Evolutionary conservation across 2,329 filamentous ascomycete species (phyloP).

Genomic region (Penicillium griseofulvum): DNA sequence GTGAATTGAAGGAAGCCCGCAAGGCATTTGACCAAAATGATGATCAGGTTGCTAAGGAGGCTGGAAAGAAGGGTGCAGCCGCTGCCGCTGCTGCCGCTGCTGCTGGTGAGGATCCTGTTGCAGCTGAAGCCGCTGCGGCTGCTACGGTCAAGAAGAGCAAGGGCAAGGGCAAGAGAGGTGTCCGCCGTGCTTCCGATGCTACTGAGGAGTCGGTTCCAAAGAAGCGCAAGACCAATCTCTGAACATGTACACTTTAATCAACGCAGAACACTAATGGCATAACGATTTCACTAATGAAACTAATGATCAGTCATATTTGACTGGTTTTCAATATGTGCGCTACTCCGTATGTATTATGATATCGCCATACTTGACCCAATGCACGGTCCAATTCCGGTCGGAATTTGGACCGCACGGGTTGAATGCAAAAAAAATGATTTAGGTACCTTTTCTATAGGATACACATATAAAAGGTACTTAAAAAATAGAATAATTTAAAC

Average conservation of each 20-base stretch:
- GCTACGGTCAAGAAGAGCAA: constrained; percentile 34
- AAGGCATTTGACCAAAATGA: constrained; percentile 55
- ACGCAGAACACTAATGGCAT: too few species aligned
- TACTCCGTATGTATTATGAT: too few species aligned
- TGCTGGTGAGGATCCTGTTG: constrained; percentile 29
- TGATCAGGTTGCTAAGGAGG: constrained; percentile 43
- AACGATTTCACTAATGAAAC: too few species aligned
- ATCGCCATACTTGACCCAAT: too few species aligned
- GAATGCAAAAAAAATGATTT: too few species aligned
- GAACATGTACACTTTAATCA: background rate
- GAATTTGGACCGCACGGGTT: too few species aligned
- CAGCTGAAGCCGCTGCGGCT: constrained; percentile 22
- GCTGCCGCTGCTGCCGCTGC: constrained; percentile 25
- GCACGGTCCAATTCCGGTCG: background rate
- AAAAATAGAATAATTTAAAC: too few species aligned
- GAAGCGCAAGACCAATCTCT: constrained; percentile 32
- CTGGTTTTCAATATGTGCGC: too few species aligned
- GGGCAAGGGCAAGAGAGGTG: constrained; percentile 37
- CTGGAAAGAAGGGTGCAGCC: constrained; percentile 33
- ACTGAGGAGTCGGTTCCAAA: constrained; percentile 37
- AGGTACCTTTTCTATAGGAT: background rate
- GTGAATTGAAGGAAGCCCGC: constrained; percentile 77
- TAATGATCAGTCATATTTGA: too few species aligned
- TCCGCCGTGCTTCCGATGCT: constrained; percentile 33
- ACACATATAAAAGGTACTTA: background rate